Percentiles rank a stretch among this genome's conserved stretches.
These are phyloP conservation scores for Penicillium sp. DNA, from an alignment of 2,329 filamentous ascomycete species.

Conservation along the genomic window DNA sequence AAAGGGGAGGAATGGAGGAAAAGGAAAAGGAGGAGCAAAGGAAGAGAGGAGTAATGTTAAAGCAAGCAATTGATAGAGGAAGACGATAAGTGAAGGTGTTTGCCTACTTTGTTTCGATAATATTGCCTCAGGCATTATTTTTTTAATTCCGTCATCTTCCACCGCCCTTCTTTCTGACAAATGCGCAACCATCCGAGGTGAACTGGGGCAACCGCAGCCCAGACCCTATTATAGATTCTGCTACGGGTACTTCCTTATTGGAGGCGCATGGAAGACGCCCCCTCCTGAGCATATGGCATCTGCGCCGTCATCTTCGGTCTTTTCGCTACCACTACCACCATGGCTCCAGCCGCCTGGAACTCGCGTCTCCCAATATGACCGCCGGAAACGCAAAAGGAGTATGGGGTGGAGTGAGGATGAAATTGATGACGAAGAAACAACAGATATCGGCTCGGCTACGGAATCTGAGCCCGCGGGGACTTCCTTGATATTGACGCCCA, in stretches of 20 bases:
- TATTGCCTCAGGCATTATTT: constrained; percentile 10
- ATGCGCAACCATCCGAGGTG: neutral
- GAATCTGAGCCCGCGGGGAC: constrained; percentile 22
- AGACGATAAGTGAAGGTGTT: constrained; percentile 26
- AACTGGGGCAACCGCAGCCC: neutral
- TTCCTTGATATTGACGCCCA: constrained; percentile 37
- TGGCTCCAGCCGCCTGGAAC: constrained; percentile 39
- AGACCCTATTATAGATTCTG: neutral
- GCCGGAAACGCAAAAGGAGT: constrained; percentile 33
- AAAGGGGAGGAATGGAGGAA: constrained; percentile 4
- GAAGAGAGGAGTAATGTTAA: constrained; percentile 1
- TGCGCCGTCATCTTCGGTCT: constrained; percentile 34
- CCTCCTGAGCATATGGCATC: constrained; percentile 25
- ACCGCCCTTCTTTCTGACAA: constrained; percentile 1
- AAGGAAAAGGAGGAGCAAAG: constrained; percentile 9
- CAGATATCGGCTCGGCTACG: constrained; percentile 29
- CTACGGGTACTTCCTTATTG: neutral
- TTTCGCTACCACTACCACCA: constrained; percentile 39
- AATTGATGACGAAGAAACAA: constrained; percentile 27
- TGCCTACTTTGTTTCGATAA: constrained; percentile 18
- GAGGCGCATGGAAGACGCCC: neutral
- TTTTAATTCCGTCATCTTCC: constrained; percentile 10
- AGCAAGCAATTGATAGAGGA: constrained; percentile 9
- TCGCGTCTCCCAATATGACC: constrained; percentile 39
- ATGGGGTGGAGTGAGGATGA: constrained; percentile 30